Conservation (phyloP, 805 yeast species). For the Candida incommunis region DNA sequence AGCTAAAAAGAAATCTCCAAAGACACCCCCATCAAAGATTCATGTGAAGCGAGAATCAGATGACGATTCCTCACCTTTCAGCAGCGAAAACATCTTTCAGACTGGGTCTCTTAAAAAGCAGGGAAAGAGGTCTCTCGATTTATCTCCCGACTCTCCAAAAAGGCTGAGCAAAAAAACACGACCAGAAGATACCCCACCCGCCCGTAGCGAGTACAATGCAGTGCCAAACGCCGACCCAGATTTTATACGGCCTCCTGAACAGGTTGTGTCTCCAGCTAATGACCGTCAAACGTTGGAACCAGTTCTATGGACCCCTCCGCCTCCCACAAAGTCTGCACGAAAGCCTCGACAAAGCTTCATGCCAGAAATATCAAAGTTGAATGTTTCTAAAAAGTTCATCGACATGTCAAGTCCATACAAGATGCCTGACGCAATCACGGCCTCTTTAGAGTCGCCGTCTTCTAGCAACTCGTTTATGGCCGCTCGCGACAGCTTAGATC, state of each 20-base stretch:
- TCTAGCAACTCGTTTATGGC: background rate
- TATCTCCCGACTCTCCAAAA: background rate
- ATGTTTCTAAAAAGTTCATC: background rate
- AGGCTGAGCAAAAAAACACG: background rate
- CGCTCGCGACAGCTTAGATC: background rate
- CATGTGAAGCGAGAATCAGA: too few species aligned
- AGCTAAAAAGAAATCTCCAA: background rate
- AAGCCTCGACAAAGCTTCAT: background rate
- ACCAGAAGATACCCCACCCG: background rate
- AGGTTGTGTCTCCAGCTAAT: background rate
- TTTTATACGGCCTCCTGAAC: too few species aligned
- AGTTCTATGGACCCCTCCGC: background rate
- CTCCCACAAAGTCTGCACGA: background rate
- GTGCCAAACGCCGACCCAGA: too few species aligned
- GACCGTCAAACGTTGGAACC: background rate
- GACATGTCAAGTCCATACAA: background rate
- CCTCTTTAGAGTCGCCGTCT: background rate
- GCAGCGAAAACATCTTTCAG: constrained; percentile 12
- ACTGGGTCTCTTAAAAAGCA: constrained; percentile 5
- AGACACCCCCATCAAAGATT: constrained; percentile 1
- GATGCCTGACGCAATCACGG: background rate
- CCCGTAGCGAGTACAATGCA: too few species aligned
- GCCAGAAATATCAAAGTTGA: background rate
- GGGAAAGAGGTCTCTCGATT: background rate
- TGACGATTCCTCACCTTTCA: constrained; percentile 8